Base-by-base conservation (phyloP, 2,329 filamentous ascomycete species). In the Pseudocercospora fuligena region DNA sequence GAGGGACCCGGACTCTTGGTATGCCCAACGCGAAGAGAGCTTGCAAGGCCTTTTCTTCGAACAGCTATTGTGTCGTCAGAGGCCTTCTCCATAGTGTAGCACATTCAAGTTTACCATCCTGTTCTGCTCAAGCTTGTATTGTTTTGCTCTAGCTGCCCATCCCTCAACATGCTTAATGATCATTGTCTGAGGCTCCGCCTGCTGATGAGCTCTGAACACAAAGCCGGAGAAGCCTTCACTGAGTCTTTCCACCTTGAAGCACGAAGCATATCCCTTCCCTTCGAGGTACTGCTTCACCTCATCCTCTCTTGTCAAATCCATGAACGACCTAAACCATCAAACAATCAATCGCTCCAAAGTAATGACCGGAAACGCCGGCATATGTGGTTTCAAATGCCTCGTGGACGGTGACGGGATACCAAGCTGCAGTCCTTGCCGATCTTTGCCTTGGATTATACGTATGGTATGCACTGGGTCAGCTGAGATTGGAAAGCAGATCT, bases 271-370 rank as follows among this genome's bases (percentile, higher is more conserved):
- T 1, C 33, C 31, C 2, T 59, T 58, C 14, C 56, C 21, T 29
- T 53, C 19, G 16, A 67, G 47, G 43, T 64, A 67, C 47, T 40
- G 19, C n/a, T 61, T 33, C 43, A 61, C 56, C 33, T 36, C 65
- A 40, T 49, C n/a, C 16, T 64, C 61, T 5, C 47, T 61, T 8
- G 61, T 64, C 23, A 67, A 58, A 33, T 64, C 61, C 60, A 66
- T 63, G 14, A 21, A 16, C 53, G 53, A 25, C 19, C 27, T 16
- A 58, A 36, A 19, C 14, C 12, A 36, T 14, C 33, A 36, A 11
- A 36, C 12, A 11, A 36, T 36, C 33, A 5, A 40, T n/a, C 36
- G n/a, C 14, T 9, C 14, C 36, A 14, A 40, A 5, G 4, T 6
- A 6, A 40, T 16, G 36, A 16, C 36, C n/a, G 16, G 36, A 1